Base-by-base conservation (phyloP, 106 monocot genomes). In the Dendrobium nobile region DNA sequence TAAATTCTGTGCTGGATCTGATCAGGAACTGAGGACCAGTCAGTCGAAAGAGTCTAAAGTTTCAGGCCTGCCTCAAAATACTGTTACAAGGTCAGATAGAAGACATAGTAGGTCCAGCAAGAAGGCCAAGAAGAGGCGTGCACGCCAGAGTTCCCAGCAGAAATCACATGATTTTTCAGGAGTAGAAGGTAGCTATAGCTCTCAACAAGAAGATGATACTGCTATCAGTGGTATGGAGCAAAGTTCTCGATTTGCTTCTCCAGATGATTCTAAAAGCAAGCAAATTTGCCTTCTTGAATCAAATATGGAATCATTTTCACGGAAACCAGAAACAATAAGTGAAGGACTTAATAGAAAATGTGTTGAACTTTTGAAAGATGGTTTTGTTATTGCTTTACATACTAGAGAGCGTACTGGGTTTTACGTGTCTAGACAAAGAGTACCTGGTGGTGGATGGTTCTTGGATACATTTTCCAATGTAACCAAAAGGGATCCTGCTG, bases 111-210 rank as follows among this genome's bases (percentile, higher is more conserved):
- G 90, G 80, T 99, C 99, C 55, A 88, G 91, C 45, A 99, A 91
- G 84, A 99, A 99, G 84, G 87, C 89, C 47, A 99, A 91, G 86
- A 99, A 99, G 85, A 91, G 99, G 79, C 87, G 88, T 78, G 95
- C 95, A 51, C 93, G 86, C n/a, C 90, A 90, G 68, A 80, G 90
- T 51, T 91, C 92, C 31, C 86, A 77, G 67, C 95, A 87, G 9
- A 91, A 95, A 64, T 90, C 85, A 54, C 84, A 88, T 85, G 90
- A 94, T 13, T 77, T 84, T 82, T 90, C 91, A 77, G 89, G 83
- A 72, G 88, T 78, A 73, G 91, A 90, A 84, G 85, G 89, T 27
- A 86, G 88, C 42, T 89, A 82, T 77, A 89, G 88, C 27, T 91
- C 91, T 77, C 87, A 84, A 72, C 78, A 54, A 81, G 89, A 90